These are phyloP conservation scores for Arachis stenosperma DNA, from an alignment of 306 rosid species.

Conservation along the genomic window DNA sequence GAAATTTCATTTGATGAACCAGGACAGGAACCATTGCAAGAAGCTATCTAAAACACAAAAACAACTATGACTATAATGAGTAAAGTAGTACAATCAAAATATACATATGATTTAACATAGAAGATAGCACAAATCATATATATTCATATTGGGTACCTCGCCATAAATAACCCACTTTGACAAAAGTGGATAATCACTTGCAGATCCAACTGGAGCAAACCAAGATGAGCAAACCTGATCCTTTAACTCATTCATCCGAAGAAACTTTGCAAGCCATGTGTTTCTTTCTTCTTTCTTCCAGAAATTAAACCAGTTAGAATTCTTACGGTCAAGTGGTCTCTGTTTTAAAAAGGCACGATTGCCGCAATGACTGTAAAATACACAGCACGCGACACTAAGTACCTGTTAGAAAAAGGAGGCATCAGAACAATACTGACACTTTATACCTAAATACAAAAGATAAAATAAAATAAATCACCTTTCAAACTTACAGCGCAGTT, in stretches of 20 bases:
- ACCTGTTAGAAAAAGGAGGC: constrained; percentile 59
- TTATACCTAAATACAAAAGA: constrained; percentile 18
- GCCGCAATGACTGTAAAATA: constrained; percentile 97
- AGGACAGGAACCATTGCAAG: constrained; percentile 86
- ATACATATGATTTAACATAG: not conserved
- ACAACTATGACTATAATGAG: constrained; percentile 20
- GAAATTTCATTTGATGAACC: constrained; percentile 92
- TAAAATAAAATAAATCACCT: not conserved
- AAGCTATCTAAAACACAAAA: constrained; percentile 68
- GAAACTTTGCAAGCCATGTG: constrained; percentile 81
- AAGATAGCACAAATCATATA: constrained; percentile 25
- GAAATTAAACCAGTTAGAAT: constrained; percentile 68
- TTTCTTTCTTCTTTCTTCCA: constrained; percentile 83
- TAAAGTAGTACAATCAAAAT: constrained; percentile 9
- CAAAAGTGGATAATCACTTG: constrained; percentile 95
- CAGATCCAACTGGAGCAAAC: constrained; percentile 99
- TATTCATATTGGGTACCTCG: constrained; percentile 62
- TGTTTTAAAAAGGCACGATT: constrained; percentile 81
- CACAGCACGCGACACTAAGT: constrained; percentile 97
- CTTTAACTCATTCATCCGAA: constrained; percentile 82
- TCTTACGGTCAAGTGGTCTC: constrained; percentile 54
- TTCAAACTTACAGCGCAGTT: constrained; percentile 80
- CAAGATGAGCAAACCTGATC: constrained; percentile 96
- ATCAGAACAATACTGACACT: constrained; percentile 42
- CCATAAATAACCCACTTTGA: constrained; percentile 98